These are phyloP conservation scores for Ceratocystis destructans DNA, from an alignment of 2,329 filamentous ascomycete genomes.

Conservation along the genomic window DNA sequence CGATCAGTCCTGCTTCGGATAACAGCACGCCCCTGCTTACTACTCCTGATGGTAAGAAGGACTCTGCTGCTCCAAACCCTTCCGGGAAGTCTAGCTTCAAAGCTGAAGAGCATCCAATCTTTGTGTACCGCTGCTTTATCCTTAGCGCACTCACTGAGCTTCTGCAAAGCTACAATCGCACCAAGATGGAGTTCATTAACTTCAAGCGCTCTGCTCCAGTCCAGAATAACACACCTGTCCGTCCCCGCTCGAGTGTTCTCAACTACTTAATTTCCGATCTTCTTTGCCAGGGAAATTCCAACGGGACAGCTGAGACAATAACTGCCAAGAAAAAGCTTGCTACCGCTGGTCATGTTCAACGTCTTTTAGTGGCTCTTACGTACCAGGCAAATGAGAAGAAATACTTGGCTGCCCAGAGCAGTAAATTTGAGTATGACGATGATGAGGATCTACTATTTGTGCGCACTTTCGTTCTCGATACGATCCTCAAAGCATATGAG, in stretches of 20 bases:
- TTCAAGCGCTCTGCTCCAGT: conserved; percentile 87
- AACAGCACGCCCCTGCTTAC: background rate
- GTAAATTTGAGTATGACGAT: conserved; percentile 54
- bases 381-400: conserved; percentile 74
- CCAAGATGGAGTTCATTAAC: conserved; percentile 98
- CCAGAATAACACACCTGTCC: conserved; percentile 75
- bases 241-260: conserved; percentile 79
- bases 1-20: background rate
- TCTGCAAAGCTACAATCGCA: conserved; percentile 78
- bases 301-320: conserved; percentile 59
- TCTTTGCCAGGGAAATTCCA: conserved; percentile 46
- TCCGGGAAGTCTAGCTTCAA: conserved; percentile 65
- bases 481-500: conserved; percentile 80
- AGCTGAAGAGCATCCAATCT: conserved; percentile 84
- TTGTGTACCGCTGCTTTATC: conserved; percentile 90
- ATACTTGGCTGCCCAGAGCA: conserved; percentile 37
- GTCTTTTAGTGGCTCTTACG: conserved; percentile 73
- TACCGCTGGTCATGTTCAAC: conserved; percentile 75
- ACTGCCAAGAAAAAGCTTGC: conserved; percentile 69
- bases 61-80: conserved; percentile 48
- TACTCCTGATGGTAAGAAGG: conserved; percentile 30
- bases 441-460: conserved; percentile 81
- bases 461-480: conserved; percentile 87
- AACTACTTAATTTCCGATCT: conserved; percentile 86
- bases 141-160: conserved; percentile 85